phyloP scores from a whole-genome alignment of 257 asterid species.

The Penstemon newberryi region DNA sequence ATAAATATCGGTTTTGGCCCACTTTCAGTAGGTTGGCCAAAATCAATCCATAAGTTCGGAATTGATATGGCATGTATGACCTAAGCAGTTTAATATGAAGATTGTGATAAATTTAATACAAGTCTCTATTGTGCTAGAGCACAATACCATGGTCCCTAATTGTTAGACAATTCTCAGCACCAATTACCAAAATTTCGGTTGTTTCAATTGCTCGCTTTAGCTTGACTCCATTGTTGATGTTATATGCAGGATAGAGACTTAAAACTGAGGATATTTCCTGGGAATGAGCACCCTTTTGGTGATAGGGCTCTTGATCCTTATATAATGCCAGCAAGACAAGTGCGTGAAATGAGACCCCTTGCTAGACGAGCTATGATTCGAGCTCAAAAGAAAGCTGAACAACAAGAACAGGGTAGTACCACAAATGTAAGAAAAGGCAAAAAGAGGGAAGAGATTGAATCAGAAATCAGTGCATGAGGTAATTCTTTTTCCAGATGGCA shows the following conservation, averaged over 20 bases:
- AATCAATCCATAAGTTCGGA: no score
- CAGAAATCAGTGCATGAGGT: conserved; percentile 42
- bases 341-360: conserved; percentile 92
- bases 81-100: not conserved
- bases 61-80: conserved; percentile 6
- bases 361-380: conserved; percentile 84
- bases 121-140: not conserved
- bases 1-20: no score
- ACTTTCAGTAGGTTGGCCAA: no score
- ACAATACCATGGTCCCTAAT: not conserved
- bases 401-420: conserved; percentile 48
- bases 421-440: conserved; percentile 56
- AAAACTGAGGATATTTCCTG: conserved; percentile 87
- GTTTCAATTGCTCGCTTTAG: not conserved
- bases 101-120: not conserved
- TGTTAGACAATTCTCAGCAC: not conserved
- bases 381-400: conserved; percentile 90
- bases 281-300: conserved; percentile 80
- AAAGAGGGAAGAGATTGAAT: conserved; percentile 48
- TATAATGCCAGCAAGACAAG: conserved; percentile 83
- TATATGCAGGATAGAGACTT: conserved; percentile 74
- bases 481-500: not conserved
- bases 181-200: not conserved
- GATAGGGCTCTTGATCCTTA: conserved; percentile 72
- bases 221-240: conserved; percentile 2